Conservation (phyloP, 768 basidiomycete species). For the Termitomyces sp. region DNA sequence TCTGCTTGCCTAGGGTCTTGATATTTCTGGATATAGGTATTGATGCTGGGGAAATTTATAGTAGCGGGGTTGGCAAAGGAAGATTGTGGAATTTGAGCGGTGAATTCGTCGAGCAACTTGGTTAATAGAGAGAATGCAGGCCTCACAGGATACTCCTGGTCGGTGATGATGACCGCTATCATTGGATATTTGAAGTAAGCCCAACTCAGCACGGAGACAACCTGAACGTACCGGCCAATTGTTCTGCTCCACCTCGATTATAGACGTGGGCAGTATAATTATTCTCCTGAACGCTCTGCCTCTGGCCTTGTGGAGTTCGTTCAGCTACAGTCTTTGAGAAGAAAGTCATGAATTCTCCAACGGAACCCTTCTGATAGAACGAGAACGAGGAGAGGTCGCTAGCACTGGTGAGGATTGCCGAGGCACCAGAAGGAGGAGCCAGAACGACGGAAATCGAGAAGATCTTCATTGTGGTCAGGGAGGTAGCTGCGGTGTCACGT, state of each 20-base stretch:
- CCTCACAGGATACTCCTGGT: constrained; percentile 94
- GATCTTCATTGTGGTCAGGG: constrained; percentile 64
- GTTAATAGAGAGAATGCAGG: constrained; percentile 94
- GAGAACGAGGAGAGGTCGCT: constrained; percentile 87
- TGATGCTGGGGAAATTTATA: constrained; percentile 74
- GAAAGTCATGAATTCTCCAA: constrained; percentile 92
- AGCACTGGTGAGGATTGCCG: constrained; percentile 59
- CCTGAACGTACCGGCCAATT: constrained; percentile 64
- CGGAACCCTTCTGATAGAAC: constrained; percentile 87
- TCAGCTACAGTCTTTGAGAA: constrained; percentile 91
- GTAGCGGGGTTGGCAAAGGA: constrained; percentile 59
- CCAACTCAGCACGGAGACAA: neutral
- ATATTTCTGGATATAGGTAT: constrained; percentile 81
- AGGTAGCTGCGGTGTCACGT: constrained; percentile 17
- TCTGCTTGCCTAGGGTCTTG: constrained; percentile 98
- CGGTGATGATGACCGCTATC: constrained; percentile 86
- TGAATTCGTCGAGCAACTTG: constrained; percentile 92
- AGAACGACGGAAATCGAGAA: constrained; percentile 74
- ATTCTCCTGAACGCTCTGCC: constrained; percentile 94
- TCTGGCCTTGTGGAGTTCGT: constrained; percentile 79
- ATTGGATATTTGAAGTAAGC: constrained; percentile 4
- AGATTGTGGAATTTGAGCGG: constrained; percentile 68
- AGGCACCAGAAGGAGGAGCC: constrained; percentile 57
- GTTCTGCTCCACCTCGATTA: constrained; percentile 82
- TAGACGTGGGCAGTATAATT: constrained; percentile 92